phyloP scores from a whole-genome alignment of 2,329 filamentous ascomycete genomes.

The Rutstroemia sp. region DNA sequence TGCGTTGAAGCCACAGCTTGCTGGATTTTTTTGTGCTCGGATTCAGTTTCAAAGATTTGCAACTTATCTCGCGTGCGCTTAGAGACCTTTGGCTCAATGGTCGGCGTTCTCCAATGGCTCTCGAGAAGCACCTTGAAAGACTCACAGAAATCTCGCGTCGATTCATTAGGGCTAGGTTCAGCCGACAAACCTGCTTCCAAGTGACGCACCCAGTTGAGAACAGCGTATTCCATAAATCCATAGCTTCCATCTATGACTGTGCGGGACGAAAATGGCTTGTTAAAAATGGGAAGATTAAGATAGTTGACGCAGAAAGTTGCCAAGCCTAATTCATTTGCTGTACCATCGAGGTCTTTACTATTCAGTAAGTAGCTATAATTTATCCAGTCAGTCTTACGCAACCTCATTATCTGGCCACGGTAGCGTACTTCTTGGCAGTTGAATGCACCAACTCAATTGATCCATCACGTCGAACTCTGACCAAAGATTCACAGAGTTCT shows the following conservation, averaged over 20 bases:
- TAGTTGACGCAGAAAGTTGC: conserved; percentile 25
- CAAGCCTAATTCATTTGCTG: conserved; percentile 19
- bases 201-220: conserved; percentile 25
- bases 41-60: not conserved
- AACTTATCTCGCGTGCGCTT: not conserved
- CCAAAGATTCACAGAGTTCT: conserved; percentile 32
- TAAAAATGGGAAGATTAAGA: conserved; percentile 22
- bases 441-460: conserved; percentile 31
- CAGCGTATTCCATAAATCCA: conserved; percentile 27
- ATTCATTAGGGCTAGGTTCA: not conserved
- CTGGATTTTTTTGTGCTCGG: not conserved
- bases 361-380: conserved; percentile 11
- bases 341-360: conserved; percentile 12
- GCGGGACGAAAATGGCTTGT: not conserved
- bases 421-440: conserved; percentile 26
- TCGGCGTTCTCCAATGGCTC: not conserved
- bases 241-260: conserved; percentile 17
- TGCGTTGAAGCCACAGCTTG: not conserved
- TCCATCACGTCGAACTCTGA: conserved; percentile 25
- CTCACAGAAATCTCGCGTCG: conserved; percentile 6
- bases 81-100: not conserved
- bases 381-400: not conserved
- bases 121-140: conserved; percentile 1
- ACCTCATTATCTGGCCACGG: conserved; percentile 3
- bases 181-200: conserved; percentile 5